phyloP scores from a whole-genome alignment of 768 basidiomycete genomes.

The Phaffia tasmanica region DNA sequence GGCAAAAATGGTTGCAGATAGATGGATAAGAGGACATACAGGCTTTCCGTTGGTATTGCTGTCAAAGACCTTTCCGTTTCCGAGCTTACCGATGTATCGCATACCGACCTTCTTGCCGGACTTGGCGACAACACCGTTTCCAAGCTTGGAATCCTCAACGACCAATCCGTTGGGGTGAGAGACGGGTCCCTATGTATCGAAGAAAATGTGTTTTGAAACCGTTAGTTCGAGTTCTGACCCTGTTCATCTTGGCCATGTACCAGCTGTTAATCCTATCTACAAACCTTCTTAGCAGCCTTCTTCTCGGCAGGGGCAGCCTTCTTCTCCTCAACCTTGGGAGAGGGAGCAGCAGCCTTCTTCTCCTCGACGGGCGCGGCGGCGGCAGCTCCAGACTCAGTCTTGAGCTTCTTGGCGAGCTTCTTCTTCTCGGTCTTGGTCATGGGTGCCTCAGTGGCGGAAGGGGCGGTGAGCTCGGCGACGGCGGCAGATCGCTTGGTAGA shows the following conservation, averaged over 20 bases:
- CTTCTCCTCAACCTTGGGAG: conserved; percentile 25
- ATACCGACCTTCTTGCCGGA: conserved; percentile 69
- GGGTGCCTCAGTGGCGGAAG: conserved; percentile 37
- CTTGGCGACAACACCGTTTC: conserved; percentile 77
- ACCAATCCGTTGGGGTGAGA: conserved; percentile 59
- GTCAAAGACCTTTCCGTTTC: conserved; percentile 47
- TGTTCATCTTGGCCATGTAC: too few species aligned
- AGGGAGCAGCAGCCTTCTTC: conserved; percentile 25
- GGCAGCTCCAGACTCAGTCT: conserved; percentile 49
- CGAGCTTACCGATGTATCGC: conserved; percentile 79
- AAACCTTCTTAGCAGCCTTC: conserved; percentile 22
- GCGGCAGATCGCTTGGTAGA: conserved; percentile 58
- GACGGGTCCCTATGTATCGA: too few species aligned
- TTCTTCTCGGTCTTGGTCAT: conserved; percentile 52
- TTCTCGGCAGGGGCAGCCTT: conserved; percentile 30
- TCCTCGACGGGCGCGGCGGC: conserved; percentile 31
- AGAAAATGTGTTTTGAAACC: too few species aligned
- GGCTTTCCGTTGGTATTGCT: conserved; percentile 74
- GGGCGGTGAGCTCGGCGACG: conserved; percentile 42
- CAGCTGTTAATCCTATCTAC: neutral
- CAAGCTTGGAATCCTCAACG: conserved; percentile 62
- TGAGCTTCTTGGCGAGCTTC: conserved; percentile 57
- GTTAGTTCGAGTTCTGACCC: too few species aligned
- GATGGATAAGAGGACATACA: conserved; percentile 2
- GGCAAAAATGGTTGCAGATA: conserved; percentile 45